Base-by-base conservation (phyloP, 768 basidiomycete genomes). In the Pleurotus citrinopileatus region DNA sequence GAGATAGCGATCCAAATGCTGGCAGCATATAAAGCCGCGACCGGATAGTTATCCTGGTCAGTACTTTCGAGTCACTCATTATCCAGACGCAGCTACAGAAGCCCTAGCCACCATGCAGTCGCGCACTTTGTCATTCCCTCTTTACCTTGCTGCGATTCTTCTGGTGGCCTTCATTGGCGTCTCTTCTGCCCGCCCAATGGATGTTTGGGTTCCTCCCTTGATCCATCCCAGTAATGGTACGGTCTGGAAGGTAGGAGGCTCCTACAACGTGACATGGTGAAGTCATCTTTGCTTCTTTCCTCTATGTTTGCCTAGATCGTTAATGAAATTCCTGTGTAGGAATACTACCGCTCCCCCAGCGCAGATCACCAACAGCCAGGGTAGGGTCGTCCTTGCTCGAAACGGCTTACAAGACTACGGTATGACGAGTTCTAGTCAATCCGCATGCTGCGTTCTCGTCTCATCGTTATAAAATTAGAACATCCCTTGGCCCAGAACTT, bases 201-300 rank as follows among this genome's bases (percentile, higher is more conserved):
- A 80, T 55, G 79, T 80, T 29, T 77, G 73, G 22, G 67, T 63
- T 34, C 81, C 82, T 1, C 79, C 75, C 3, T 69, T 82, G 57
- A 73, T 71, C 37, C 73, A 66, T 55, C 80, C 81, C 13, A 66
- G 63, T 8, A 62, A 67, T 0, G 59, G 59, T 9, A 71, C 75
- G 3, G 65, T 77, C 25, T 82, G 80, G 82, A 61, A 63, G 23
- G 68, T 76, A 10, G 77, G 78, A 4, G 54, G 74, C 48, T 66
- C 57, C 1, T 64, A 78, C 48, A 79, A 71, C 7, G 80, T 82
- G 17, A 80, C 78, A 17, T 82, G 81, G 80, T 34, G 76, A 59
- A n/a, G n/a, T n/a, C n/a, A n/a, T n/a, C n/a, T n/a, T n/a, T n/a
- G n/a, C n/a, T 70, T 57, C n/a, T 2, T 40, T 43, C 5, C 19